Evolutionary conservation across 2,329 filamentous ascomycete species (phyloP).

Genomic region (Leptographium wingfieldii): DNA sequence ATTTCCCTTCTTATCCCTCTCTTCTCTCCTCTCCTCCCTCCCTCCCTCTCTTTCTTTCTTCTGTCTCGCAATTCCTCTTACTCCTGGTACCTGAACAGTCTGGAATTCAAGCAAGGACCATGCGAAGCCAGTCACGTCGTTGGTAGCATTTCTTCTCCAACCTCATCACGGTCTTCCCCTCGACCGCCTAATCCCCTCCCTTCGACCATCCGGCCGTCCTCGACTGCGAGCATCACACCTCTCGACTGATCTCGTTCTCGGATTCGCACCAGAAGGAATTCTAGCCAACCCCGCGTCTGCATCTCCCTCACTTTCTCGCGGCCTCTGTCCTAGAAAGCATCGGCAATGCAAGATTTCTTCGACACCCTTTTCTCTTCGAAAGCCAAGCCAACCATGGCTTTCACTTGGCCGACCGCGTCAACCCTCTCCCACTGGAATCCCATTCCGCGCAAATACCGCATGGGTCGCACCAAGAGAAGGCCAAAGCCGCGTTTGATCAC

Average conservation of each 20-base stretch:
- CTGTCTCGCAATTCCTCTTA: not conserved
- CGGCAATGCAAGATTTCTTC: slow-evolving; percentile 17
- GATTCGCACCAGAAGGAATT: not conserved
- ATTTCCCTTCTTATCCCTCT: not conserved
- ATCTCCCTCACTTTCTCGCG: not conserved
- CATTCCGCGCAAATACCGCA: slow-evolving; percentile 20
- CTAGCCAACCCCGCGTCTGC: not conserved
- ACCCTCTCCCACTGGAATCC: slow-evolving; percentile 19
- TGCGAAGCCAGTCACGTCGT: not conserved
- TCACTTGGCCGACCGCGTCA: slow-evolving; percentile 16
- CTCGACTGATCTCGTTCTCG: not conserved
- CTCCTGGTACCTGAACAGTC: not conserved
- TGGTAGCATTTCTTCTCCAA: not conserved
- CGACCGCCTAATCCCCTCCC: not conserved
- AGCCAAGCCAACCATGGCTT: slow-evolving; percentile 18
- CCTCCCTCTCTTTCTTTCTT: not conserved
- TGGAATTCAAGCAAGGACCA: not conserved
- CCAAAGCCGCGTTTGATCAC: slow-evolving; percentile 9
- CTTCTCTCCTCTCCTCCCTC: not conserved
- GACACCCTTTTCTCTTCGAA: slow-evolving; percentile 11
- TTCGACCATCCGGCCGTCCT: not conserved
- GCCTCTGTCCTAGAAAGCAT: not conserved
- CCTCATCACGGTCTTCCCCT: not conserved
- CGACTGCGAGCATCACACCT: not conserved
- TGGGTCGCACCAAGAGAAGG: slow-evolving; percentile 11